Conservation (phyloP, 2,329 filamentous ascomycete genomes). For the Sarocladium strictum region DNA sequence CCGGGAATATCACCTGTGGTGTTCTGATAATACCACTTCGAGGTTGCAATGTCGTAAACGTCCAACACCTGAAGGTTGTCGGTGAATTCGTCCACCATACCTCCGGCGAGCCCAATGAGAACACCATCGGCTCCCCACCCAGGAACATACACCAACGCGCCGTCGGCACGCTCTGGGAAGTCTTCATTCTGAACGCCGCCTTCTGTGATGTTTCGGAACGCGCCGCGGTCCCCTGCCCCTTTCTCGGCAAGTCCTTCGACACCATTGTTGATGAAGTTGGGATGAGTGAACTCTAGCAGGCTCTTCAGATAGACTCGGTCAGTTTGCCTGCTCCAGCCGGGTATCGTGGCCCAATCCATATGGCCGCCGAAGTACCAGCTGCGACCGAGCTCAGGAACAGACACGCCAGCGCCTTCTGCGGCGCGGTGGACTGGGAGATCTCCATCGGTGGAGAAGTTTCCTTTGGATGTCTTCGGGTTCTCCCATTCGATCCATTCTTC, state of each 20-base stretch:
- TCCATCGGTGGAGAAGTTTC: conserved; percentile 53
- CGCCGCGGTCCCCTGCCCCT: conserved; percentile 55
- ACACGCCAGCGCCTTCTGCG: conserved; percentile 68
- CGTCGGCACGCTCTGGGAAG: conserved; percentile 70
- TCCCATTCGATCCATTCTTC: conserved; percentile 57
- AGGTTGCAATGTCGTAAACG: conserved; percentile 59
- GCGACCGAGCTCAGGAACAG: conserved; percentile 61
- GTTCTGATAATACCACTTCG: conserved; percentile 54
- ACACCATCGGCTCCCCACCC: conserved; percentile 68
- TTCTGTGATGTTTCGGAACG: conserved; percentile 68
- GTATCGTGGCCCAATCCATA: conserved; percentile 52
- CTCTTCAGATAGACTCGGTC: conserved; percentile 66
- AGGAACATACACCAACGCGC: conserved; percentile 65
- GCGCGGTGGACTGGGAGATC: conserved; percentile 57
- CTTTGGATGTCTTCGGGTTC: conserved; percentile 55
- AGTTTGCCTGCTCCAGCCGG: conserved; percentile 61
- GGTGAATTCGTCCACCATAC: conserved; percentile 63
- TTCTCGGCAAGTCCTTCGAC: conserved; percentile 49
- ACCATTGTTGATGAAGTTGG: conserved; percentile 59
- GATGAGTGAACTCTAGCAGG: conserved; percentile 70
- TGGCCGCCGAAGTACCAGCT: conserved; percentile 79
- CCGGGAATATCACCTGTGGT: conserved; percentile 47
- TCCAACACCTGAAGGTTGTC: conserved; percentile 50
- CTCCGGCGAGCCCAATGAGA: conserved; percentile 66
- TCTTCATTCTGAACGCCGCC: conserved; percentile 60